These are phyloP conservation scores for Vitellaria paradoxa DNA, from an alignment of 179 eudicot species.

Conservation along the genomic window DNA sequence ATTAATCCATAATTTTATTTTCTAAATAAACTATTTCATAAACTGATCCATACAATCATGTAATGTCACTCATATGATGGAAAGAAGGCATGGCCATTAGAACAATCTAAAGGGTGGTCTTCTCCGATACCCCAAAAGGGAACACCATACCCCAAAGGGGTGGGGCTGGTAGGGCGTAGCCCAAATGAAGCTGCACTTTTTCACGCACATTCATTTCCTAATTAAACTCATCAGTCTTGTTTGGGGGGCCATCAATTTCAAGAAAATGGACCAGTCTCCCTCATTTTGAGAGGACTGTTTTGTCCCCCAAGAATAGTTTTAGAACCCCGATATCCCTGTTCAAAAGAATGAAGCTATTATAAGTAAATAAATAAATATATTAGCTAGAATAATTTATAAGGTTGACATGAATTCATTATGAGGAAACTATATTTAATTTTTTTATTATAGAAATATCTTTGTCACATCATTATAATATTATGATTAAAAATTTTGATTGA, in stretches of 20 bases:
- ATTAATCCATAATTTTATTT: too few relatives aligned
- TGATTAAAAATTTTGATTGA: too few relatives aligned
- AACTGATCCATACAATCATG: too few relatives aligned
- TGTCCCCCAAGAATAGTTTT: constrained; percentile 13
- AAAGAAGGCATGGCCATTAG: constrained; percentile 2
- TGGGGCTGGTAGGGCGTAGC: constrained; percentile 7
- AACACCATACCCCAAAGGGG: constrained; percentile 9
- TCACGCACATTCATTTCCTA: constrained; percentile 22
- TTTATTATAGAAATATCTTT: too few relatives aligned
- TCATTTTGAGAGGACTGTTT: constrained; percentile 21
- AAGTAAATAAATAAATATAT: too few relatives aligned
- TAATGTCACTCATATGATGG: constrained; percentile 3
- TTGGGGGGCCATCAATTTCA: constrained; percentile 12
- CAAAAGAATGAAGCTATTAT: neutral
- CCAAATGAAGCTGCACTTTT: constrained; percentile 10
- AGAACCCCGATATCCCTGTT: constrained; percentile 9
- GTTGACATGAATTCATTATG: too few relatives aligned
- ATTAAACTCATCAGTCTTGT: constrained; percentile 17
- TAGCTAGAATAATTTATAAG: too few relatives aligned
- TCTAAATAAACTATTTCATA: too few relatives aligned
- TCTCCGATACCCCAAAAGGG: constrained; percentile 14
- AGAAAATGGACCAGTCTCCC: constrained; percentile 20
- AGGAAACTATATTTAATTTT: too few relatives aligned
- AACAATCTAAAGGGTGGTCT: neutral
- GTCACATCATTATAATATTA: too few relatives aligned